These are phyloP conservation scores for Craterostigma plantagineum DNA, from an alignment of 257 asterid genomes.

Conservation along the genomic window DNA sequence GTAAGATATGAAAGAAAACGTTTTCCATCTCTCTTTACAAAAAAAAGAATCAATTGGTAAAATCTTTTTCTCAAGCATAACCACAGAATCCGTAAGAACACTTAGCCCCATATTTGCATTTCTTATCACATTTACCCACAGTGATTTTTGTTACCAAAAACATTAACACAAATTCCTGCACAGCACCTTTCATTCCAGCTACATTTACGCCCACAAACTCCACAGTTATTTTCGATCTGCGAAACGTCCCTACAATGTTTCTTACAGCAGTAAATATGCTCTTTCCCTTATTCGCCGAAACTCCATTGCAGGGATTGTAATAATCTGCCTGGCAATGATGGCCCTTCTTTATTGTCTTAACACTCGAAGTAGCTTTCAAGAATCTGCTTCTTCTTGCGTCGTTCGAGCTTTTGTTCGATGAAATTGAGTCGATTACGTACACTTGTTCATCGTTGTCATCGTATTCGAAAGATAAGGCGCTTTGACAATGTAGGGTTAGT, in stretches of 20 bases:
- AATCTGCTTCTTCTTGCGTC: slow-evolving; percentile 16
- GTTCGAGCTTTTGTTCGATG: slow-evolving; percentile 5
- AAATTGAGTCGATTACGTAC: slow-evolving; percentile 19
- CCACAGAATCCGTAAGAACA: slow-evolving; percentile 39
- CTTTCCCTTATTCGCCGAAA: slow-evolving; percentile 23
- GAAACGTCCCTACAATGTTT: slow-evolving; percentile 40
- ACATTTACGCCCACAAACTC: slow-evolving; percentile 33
- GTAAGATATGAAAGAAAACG: too few species aligned
- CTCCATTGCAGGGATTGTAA: slow-evolving; percentile 26
- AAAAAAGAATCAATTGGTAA: too few species aligned
- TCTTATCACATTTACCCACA: slow-evolving; percentile 32
- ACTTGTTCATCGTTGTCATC: slow-evolving; percentile 11
- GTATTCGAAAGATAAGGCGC: slow-evolving; percentile 7
- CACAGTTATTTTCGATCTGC: slow-evolving; percentile 39
- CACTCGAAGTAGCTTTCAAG: slow-evolving; percentile 22
- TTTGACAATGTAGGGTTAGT: slow-evolving; percentile 8
- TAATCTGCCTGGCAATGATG: not conserved
- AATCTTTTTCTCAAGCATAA: slow-evolving; percentile 20
- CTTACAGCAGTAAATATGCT: slow-evolving; percentile 38
- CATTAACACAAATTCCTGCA: slow-evolving; percentile 25
- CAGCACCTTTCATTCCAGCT: slow-evolving; percentile 26
- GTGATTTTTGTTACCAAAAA: slow-evolving; percentile 7
- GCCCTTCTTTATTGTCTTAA: slow-evolving; percentile 14
- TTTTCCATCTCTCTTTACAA: too few species aligned
- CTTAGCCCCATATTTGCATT: slow-evolving; percentile 17